These are phyloP conservation scores for Cytospora chrysosperma DNA, from an alignment of 2,329 filamentous ascomycete genomes.

Conservation along the genomic window DNA sequence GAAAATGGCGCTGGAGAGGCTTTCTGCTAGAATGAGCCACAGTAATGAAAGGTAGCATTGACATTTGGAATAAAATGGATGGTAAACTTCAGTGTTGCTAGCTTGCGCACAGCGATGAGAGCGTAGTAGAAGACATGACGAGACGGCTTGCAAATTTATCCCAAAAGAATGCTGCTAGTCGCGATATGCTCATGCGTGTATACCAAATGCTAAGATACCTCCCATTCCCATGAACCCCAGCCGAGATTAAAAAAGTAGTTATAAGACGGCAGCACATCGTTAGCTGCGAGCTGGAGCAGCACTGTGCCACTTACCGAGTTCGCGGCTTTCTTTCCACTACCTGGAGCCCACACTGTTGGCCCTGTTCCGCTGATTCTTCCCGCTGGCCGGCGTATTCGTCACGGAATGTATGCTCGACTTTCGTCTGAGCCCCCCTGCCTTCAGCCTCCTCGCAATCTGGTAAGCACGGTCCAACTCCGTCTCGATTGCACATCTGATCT, in stretches of 20 bases:
- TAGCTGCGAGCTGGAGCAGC: neutral
- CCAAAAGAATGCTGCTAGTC: neutral
- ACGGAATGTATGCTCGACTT: slow-evolving; percentile 39
- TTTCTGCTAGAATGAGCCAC: slow-evolving; percentile 3
- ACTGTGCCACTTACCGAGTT: neutral
- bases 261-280: neutral
- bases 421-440: slow-evolving; percentile 50
- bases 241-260: neutral
- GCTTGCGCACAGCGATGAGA: neutral
- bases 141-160: neutral
- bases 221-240: neutral
- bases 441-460: slow-evolving; percentile 68
- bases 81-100: neutral
- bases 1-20: slow-evolving; percentile 27
- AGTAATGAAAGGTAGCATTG: neutral
- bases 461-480: slow-evolving; percentile 85
- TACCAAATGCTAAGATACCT: neutral
- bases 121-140: neutral
- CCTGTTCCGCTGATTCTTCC: slow-evolving; percentile 26
- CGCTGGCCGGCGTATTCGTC: slow-evolving; percentile 20
- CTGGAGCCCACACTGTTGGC: slow-evolving; percentile 27
- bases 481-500: slow-evolving; percentile 80
- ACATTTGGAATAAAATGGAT: neutral
- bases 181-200: neutral
- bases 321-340: neutral